Percentiles rank a stretch among this genome's conserved stretches.
These are phyloP conservation scores for Podospora pseudocomata DNA, from an alignment of 495 filamentous ascomycete genomes.

Conservation along the genomic window DNA sequence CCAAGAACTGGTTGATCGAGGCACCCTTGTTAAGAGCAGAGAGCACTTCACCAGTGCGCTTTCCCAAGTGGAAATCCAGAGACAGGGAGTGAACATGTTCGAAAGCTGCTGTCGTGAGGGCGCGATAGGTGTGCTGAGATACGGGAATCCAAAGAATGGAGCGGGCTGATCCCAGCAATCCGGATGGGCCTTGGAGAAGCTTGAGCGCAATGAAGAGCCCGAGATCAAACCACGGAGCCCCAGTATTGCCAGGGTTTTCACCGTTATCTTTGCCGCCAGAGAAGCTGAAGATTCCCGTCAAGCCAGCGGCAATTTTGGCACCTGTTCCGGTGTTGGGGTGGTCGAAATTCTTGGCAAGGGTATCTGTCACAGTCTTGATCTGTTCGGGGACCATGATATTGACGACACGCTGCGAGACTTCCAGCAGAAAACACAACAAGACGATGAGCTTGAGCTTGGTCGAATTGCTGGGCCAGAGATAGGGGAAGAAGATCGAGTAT, in stretches of 20 bases:
- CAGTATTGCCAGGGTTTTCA: background rate
- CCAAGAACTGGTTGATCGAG: slow-evolving; percentile 94
- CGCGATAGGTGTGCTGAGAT: slow-evolving; percentile 92
- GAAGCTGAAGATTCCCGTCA: background rate
- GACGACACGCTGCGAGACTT: slow-evolving; percentile 70
- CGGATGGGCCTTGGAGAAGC: slow-evolving; percentile 83
- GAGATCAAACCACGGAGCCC: slow-evolving; percentile 50
- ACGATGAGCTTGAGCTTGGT: slow-evolving; percentile 67
- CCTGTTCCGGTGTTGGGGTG: background rate
- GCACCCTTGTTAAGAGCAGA: slow-evolving; percentile 93
- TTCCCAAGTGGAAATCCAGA: slow-evolving; percentile 92
- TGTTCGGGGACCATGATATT: slow-evolving; percentile 79
- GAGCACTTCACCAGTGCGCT: slow-evolving; percentile 93
- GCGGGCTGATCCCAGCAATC: slow-evolving; percentile 75
- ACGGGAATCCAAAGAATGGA: slow-evolving; percentile 92
- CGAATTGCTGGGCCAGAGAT: slow-evolving; percentile 85
- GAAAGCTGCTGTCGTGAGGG: slow-evolving; percentile 89
- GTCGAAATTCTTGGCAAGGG: slow-evolving; percentile 43
- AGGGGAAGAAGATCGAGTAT: slow-evolving; percentile 88
- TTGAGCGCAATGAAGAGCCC: slow-evolving; percentile 75
- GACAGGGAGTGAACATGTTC: slow-evolving; percentile 95
- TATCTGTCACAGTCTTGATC: slow-evolving; percentile 67
- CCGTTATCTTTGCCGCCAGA: background rate
- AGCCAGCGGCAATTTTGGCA: background rate
- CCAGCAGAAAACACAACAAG: slow-evolving; percentile 72